Percentiles rank a stretch among this genome's conserved stretches.
These are phyloP conservation scores for Filosporella fistucella DNA, from an alignment of 495 filamentous ascomycete species.

Conservation along the genomic window DNA sequence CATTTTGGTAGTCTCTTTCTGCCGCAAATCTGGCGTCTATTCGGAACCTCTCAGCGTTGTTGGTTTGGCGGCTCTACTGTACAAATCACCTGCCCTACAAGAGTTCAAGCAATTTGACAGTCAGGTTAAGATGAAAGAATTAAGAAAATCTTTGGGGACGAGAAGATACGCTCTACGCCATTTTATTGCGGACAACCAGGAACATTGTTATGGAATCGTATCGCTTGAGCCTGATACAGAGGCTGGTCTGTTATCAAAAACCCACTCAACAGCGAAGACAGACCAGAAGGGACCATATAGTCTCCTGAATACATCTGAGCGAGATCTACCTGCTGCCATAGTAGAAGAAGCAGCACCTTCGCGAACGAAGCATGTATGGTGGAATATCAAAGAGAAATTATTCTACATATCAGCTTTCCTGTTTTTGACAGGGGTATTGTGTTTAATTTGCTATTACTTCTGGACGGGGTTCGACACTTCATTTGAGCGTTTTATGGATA, in stretches of 20 bases:
- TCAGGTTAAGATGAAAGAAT: background rate
- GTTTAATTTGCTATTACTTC: constrained; percentile 9
- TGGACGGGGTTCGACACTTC: constrained; percentile 10
- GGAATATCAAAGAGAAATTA: background rate
- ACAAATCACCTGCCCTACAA: background rate
- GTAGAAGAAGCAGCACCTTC: background rate
- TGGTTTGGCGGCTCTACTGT: constrained; percentile 6
- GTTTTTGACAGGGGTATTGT: background rate
- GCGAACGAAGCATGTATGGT: background rate
- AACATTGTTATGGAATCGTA: constrained; percentile 7
- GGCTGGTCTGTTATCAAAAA: no score
- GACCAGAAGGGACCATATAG: background rate
- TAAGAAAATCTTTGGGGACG: background rate
- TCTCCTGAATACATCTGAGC: background rate
- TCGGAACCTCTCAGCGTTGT: constrained; percentile 8
- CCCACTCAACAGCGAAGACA: no score
- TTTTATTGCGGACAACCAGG: constrained; percentile 1
- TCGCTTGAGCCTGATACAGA: constrained; percentile 6
- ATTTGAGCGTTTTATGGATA: constrained; percentile 33
- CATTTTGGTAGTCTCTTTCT: background rate
- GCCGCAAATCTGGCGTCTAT: background rate
- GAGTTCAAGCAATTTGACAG: constrained; percentile 5
- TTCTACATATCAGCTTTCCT: constrained; percentile 3
- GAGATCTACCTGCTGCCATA: background rate
- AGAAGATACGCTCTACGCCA: background rate